phyloP scores from a whole-genome alignment of 192 early-diverging fungal genomes.

The Coemansia sp. region DNA sequence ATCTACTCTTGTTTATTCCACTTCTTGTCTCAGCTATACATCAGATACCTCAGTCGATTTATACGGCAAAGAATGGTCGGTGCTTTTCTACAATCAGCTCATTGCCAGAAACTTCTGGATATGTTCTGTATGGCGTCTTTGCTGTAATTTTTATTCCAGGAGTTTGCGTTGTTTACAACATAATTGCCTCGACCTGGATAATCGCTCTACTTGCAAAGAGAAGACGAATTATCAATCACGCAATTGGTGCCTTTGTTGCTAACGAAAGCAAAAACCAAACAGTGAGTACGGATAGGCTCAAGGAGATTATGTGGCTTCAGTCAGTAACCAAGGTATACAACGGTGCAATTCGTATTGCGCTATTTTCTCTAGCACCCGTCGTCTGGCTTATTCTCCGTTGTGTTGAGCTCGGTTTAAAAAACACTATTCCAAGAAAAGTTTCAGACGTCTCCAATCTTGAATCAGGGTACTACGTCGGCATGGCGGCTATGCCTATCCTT shows the following conservation, averaged over 20 bases:
- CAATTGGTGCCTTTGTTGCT: neutral
- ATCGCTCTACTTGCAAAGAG: neutral
- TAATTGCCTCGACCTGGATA: neutral
- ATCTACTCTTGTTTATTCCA: neutral
- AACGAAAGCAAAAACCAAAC: neutral
- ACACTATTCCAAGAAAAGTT: neutral
- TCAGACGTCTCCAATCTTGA: neutral
- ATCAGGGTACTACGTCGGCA: neutral
- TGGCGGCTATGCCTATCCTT: neutral
- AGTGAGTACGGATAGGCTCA: neutral
- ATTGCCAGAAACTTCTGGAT: neutral
- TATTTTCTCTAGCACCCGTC: neutral
- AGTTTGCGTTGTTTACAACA: neutral
- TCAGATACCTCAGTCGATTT: neutral
- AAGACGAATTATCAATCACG: neutral
- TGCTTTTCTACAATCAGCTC: neutral
- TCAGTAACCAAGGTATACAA: neutral
- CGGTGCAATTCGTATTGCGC: neutral
- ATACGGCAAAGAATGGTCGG: neutral
- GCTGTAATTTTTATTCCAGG: constrained; percentile 1
- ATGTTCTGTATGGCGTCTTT: neutral
- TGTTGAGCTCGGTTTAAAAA: neutral
- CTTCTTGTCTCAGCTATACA: neutral
- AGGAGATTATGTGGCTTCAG: neutral
- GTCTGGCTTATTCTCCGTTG: neutral